phyloP scores from a whole-genome alignment of 192 early-diverging fungal species.

The Coemansia reversa region DNA sequence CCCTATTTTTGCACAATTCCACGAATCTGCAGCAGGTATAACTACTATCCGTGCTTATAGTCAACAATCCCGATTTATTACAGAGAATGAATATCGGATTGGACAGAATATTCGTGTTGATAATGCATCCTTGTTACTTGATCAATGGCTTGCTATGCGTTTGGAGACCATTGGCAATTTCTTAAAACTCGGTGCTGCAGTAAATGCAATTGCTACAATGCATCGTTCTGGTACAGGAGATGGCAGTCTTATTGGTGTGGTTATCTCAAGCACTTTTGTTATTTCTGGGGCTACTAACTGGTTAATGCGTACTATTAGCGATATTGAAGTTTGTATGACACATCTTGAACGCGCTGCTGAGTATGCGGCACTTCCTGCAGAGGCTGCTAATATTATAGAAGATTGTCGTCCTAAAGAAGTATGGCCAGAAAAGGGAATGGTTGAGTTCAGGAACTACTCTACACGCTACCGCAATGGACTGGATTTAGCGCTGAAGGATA shows the following conservation, averaged over 20 bases:
- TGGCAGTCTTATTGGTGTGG: conserved; percentile 70
- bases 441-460: conserved; percentile 56
- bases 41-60: conserved; percentile 83
- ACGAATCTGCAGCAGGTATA: conserved; percentile 73
- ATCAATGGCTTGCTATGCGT: conserved; percentile 73
- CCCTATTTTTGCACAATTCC: conserved; percentile 78
- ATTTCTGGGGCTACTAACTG: conserved; percentile 72
- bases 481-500: conserved; percentile 44
- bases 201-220: conserved; percentile 65
- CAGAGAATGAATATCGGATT: conserved; percentile 61
- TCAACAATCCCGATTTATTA: conserved; percentile 73
- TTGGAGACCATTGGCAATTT: conserved; percentile 73
- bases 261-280: conserved; percentile 73
- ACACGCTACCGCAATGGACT: conserved; percentile 55
- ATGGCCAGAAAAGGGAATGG: conserved; percentile 57
- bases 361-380: conserved; percentile 24
- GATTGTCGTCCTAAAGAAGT: conserved; percentile 20
- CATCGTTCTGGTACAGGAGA: conserved; percentile 42
- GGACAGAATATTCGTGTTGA: conserved; percentile 77
- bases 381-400: conserved; percentile 32
- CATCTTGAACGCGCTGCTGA: conserved; percentile 60
- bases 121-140: conserved; percentile 65
- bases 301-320: conserved; percentile 72
- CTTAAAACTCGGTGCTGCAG: conserved; percentile 69
- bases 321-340: conserved; percentile 63